Percentiles rank a stretch among this genome's conserved stretches.
phyloP scores from a whole-genome alignment of 192 early-diverging fungal genomes.

The Obelidium mucronatum region DNA sequence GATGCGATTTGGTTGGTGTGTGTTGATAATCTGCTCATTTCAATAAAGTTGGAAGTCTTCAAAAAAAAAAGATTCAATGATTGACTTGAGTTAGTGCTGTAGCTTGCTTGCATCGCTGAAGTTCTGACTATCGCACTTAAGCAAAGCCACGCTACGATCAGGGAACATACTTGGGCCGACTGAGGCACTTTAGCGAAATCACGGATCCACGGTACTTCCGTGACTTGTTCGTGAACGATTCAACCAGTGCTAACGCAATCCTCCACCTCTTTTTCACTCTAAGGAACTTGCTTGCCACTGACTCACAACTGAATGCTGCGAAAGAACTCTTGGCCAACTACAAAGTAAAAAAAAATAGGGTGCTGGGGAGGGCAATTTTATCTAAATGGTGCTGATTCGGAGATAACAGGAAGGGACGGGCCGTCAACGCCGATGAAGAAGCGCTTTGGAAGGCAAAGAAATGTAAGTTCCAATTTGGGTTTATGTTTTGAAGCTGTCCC shows the following conservation, averaged over 20 bases:
- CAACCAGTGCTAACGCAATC: too few species aligned
- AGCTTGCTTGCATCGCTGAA: too few species aligned
- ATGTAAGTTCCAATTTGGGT: conserved; percentile 43
- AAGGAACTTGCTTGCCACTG: conserved; percentile 67
- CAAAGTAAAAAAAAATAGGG: too few species aligned
- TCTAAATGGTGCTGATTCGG: too few species aligned
- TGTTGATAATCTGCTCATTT: not conserved
- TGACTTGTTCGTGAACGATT: too few species aligned
- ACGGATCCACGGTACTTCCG: conserved; percentile 68
- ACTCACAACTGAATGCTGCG: conserved; percentile 62
- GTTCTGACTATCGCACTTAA: not conserved
- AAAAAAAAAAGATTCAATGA: not conserved
- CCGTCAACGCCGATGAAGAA: conserved; percentile 52
- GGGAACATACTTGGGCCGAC: conserved; percentile 74
- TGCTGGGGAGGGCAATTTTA: too few species aligned
- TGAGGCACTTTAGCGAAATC: conserved; percentile 76
- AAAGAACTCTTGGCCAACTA: conserved; percentile 69
- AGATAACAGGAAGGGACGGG: too few species aligned
- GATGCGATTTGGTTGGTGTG: conserved; percentile 22
- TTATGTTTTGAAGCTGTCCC: not conserved
- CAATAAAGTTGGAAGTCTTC: not conserved
- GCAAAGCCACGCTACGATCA: conserved; percentile 66
- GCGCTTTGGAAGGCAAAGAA: conserved; percentile 77
- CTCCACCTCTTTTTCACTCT: not conserved
- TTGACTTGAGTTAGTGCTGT: conserved; percentile 2